Percentiles rank a stretch among this genome's conserved stretches.
Conservation (phyloP, 257 asterid genomes). For the Oldenlandia corymbosa region DNA sequence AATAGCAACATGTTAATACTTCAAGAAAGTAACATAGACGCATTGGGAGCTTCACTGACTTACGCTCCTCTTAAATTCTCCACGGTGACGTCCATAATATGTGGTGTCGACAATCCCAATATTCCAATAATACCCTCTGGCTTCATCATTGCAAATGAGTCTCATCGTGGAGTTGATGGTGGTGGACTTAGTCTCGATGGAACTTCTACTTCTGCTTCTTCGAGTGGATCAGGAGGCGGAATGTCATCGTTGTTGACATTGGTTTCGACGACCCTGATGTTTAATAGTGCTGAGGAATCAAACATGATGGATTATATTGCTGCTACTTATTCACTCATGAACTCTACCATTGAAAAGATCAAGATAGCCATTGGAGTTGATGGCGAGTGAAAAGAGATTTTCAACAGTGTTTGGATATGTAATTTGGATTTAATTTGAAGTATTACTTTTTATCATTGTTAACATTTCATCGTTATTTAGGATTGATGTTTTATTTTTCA, state of each 20-base stretch:
- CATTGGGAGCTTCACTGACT: constrained; percentile 42
- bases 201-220: constrained; percentile 5
- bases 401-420: too few relatives aligned
- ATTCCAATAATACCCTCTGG: constrained; percentile 62
- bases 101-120: constrained; percentile 32
- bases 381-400: too few relatives aligned
- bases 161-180: too few relatives aligned
- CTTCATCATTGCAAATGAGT: constrained; percentile 13
- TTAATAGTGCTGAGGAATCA: too few relatives aligned
- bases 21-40: constrained; percentile 58
- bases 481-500: too few relatives aligned
- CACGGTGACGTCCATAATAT: constrained; percentile 25
- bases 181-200: too few relatives aligned
- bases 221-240: constrained; percentile 19
- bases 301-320: too few relatives aligned
- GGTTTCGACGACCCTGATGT: constrained; percentile 33
- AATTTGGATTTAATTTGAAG: too few relatives aligned
- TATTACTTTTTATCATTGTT: too few relatives aligned
- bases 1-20: constrained; percentile 32
- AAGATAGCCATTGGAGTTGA: too few relatives aligned
- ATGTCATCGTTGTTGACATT: constrained; percentile 43
- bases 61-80: constrained; percentile 43
- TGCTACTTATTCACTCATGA: constrained; percentile 21
- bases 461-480: too few relatives aligned
- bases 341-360: constrained; percentile 45